Conservation (phyloP, 169 alveolate genomes). For the Eimeria necatrix region DNA sequence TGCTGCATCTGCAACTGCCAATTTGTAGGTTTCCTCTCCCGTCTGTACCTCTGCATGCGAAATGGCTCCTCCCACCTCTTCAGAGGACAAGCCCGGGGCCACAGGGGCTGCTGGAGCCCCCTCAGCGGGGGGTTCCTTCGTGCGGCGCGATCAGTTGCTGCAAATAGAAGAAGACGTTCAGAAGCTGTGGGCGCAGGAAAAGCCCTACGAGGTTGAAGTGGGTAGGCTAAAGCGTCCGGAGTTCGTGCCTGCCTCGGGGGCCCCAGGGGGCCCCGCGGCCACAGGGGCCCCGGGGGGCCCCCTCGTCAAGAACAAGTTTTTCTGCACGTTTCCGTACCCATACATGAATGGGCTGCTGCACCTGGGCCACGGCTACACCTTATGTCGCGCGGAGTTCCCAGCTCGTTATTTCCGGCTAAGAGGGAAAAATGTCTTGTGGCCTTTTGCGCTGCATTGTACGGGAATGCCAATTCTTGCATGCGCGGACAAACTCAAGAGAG, state of each 20-base stretch:
- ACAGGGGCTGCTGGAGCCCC: not conserved
- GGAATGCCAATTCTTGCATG: slow-evolving; percentile 86
- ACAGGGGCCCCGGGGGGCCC: not conserved
- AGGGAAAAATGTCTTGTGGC: slow-evolving; percentile 97
- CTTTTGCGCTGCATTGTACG: slow-evolving; percentile 99
- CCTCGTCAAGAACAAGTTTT: slow-evolving; percentile 90
- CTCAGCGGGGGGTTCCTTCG: slow-evolving; percentile 60
- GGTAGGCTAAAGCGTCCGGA: not conserved
- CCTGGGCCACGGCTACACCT: slow-evolving; percentile 99
- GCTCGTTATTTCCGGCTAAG: slow-evolving; percentile 97
- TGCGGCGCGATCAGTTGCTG: slow-evolving; percentile 79
- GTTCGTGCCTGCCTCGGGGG: not conserved
- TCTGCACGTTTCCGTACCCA: slow-evolving; percentile 99
- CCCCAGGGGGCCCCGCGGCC: not conserved
- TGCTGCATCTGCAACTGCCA: not conserved
- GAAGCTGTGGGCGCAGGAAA: slow-evolving; percentile 79
- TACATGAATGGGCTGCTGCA: slow-evolving; percentile 99
- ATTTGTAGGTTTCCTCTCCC: not conserved
- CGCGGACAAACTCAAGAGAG: slow-evolving; percentile 78
- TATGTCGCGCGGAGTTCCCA: slow-evolving; percentile 98
- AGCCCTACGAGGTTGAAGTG: slow-evolving; percentile 78
- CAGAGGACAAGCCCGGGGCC: slow-evolving; percentile 36
- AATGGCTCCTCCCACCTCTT: not conserved
- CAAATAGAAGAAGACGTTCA: slow-evolving; percentile 78
- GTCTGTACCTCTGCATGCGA: not conserved